A percentile compares a stretch with the other conserved stretches of the same genome.
Evolutionary conservation across 129 eudicot genomes (phyloP).

Genomic region (Escallonia herrerae): DNA sequence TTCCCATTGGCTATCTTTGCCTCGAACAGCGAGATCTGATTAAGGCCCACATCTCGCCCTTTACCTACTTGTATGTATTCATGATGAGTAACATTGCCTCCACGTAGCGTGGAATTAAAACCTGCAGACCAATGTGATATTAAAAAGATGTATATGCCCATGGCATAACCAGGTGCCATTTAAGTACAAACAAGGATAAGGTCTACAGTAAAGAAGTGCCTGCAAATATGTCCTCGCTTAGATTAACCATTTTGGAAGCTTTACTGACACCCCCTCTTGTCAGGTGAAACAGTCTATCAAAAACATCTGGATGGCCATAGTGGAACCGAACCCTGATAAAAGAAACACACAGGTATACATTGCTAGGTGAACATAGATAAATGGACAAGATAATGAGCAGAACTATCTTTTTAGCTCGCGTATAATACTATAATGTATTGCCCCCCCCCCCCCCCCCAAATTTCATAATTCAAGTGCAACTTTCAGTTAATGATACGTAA

Average conservation of each 20-base stretch:
- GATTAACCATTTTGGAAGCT: constrained; percentile 79
- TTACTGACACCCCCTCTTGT: constrained; percentile 97
- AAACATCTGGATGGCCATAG: constrained; percentile 98
- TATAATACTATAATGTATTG: too few species aligned
- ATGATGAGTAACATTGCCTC: constrained; percentile 92
- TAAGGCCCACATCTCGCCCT: constrained; percentile 97
- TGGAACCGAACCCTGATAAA: constrained; percentile 89
- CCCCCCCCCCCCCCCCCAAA: too few species aligned
- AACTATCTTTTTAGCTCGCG: too few species aligned
- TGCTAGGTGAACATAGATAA: not conserved
- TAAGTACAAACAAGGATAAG: not conserved
- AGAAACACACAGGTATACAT: not conserved
- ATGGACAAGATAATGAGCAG: not conserved
- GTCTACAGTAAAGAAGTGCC: constrained; percentile 38
- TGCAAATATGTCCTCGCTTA: constrained; percentile 98
- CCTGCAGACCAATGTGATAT: constrained; percentile 31
- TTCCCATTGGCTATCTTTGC: constrained; percentile 97
- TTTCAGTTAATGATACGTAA: too few species aligned
- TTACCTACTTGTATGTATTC: constrained; percentile 99
- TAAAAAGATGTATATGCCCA: constrained; percentile 9
- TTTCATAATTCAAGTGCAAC: too few species aligned
- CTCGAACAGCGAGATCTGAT: constrained; percentile 88
- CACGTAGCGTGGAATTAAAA: constrained; percentile 90
- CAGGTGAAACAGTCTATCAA: constrained; percentile 87
- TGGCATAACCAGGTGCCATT: not conserved